Conservation (phyloP, 306 rosid genomes). For the Trichosanthes cucumerina region DNA sequence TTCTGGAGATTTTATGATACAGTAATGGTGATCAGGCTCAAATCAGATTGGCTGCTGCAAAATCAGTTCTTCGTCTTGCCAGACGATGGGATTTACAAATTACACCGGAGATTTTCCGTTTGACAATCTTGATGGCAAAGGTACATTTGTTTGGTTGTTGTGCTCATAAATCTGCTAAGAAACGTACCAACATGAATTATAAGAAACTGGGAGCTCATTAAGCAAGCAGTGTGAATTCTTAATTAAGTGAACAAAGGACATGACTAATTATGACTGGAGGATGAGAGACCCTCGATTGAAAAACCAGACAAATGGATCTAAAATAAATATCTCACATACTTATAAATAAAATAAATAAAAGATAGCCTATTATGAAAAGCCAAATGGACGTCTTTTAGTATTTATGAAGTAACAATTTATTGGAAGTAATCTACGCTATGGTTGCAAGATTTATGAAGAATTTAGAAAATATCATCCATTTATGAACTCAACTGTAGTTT, state of each 20-base stretch:
- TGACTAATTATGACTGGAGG: not conserved
- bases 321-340: too few relatives aligned
- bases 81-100: constrained; percentile 82
- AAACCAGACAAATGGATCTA: too few relatives aligned
- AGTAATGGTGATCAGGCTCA: constrained; percentile 48
- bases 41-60: constrained; percentile 74
- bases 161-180: not conserved
- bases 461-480: too few relatives aligned
- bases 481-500: not conserved
- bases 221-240: not conserved
- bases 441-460: not conserved
- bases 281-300: not conserved
- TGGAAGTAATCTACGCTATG: not conserved
- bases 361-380: not conserved
- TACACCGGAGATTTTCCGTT: constrained; percentile 49
- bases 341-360: not conserved
- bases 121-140: constrained; percentile 52
- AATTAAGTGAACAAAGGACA: not conserved
- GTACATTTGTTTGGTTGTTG: constrained; percentile 27
- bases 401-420: not conserved
- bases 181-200: not conserved
- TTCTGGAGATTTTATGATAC: constrained; percentile 19
- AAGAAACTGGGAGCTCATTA: not conserved
- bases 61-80: constrained; percentile 67
- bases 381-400: not conserved